Base-by-base conservation (phyloP, 345 rosid genomes). In the Hibiscus tridactylites region DNA sequence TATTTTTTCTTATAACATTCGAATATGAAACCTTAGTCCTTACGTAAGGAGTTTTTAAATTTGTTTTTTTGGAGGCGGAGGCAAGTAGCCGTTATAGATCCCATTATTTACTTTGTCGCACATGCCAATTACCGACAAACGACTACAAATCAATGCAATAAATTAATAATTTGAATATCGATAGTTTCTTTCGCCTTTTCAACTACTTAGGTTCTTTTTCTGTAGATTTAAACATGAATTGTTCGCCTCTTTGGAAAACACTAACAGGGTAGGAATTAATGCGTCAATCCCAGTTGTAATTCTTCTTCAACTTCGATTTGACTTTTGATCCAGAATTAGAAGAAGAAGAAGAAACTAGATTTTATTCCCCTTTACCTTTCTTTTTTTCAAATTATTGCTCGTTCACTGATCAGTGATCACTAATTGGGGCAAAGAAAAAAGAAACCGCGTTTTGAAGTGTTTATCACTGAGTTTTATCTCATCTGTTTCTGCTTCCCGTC, bases 71-170 rank as follows among this genome's bases (percentile, higher is more conserved):
- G 44, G 44, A 8, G 44, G 44, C 9, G 44, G 44, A 39, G 44
- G 57, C 10, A n/a, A 33, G 37, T 66, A 70, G 50, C 73, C 63
- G 73, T 70, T 70, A 6, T 9, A 19, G 19, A 35, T 54, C 33
- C 35, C 2, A 2, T 39, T 39, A 2, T 3, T 5, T 13, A 50
- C 24, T 4, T 44, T 46, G 17, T 44, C 6, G 50, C 35, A 70
- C 72, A 9, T n/a, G 49, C 6, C 11, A 50, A 4, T 9, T n/a
- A 54, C 49, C 62, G 62, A 69, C 72, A 9, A n/a, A 21, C 53
- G 21, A 1, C 9, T 10, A 19, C 17, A 24, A 42, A 64, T 63
- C 50, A 9, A 63, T 63, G 50, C 21, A 1, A 5, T 6, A 3
- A 53, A 2, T 17, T 33, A 33, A 33, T 5, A 17, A 39, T 49